Percentiles rank a stretch among this genome's conserved stretches.
Evolutionary conservation across 2,329 filamentous ascomycete species (phyloP).

Genomic region (Bipolaris gigantea): DNA sequence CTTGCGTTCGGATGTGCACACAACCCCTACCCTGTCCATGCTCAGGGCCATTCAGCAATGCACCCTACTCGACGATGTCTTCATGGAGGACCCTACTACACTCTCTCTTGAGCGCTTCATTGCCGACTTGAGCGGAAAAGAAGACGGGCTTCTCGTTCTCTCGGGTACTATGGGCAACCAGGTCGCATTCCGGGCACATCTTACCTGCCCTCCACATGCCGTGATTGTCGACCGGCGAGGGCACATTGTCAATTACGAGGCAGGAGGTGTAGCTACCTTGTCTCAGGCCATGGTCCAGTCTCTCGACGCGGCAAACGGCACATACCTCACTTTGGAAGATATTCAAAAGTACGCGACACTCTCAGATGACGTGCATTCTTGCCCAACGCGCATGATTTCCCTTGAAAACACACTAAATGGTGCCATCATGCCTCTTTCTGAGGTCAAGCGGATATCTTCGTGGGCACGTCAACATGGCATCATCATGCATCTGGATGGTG

Average conservation of each 20-base stretch:
- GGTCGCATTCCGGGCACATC: slow-evolving; percentile 74
- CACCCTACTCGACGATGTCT: slow-evolving; percentile 82
- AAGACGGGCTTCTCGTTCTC: slow-evolving; percentile 76
- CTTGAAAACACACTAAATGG: slow-evolving; percentile 86
- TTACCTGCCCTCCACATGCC: slow-evolving; percentile 76
- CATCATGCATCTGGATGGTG: slow-evolving; percentile 76
- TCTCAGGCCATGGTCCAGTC: slow-evolving; percentile 71
- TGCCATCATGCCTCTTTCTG: slow-evolving; percentile 73
- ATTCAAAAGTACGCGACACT: slow-evolving; percentile 67
- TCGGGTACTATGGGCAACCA: slow-evolving; percentile 97
- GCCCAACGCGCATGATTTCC: slow-evolving; percentile 78
- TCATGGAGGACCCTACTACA: slow-evolving; percentile 77
- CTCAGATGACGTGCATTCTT: slow-evolving; percentile 72
- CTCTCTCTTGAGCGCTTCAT: slow-evolving; percentile 73
- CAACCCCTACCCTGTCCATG: slow-evolving; percentile 63
- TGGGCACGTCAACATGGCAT: slow-evolving; percentile 68
- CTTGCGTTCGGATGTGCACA: slow-evolving; percentile 53
- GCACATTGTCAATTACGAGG: slow-evolving; percentile 75
- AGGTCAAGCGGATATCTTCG: slow-evolving; percentile 67
- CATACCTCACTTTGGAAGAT: slow-evolving; percentile 76
- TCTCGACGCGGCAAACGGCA: slow-evolving; percentile 69
- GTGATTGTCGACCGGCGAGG: slow-evolving; percentile 77
- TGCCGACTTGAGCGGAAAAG: slow-evolving; percentile 72
- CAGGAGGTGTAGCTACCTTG: slow-evolving; percentile 68
- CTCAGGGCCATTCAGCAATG: slow-evolving; percentile 74